Conservation (phyloP, 192 early-diverging fungal species). For the Podila minutissima region DNA sequence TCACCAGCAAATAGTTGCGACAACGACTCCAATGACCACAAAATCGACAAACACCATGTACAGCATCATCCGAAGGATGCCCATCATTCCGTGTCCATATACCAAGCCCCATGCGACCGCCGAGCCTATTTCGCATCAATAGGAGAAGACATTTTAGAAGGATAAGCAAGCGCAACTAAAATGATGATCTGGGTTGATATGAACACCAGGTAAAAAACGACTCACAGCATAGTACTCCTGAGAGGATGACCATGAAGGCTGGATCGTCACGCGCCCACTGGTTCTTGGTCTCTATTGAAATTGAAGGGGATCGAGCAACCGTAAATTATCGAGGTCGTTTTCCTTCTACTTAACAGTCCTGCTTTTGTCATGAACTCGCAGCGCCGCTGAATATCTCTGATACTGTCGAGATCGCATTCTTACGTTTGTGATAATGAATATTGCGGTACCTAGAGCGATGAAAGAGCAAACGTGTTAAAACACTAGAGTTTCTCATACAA, state of each 20-base stretch:
- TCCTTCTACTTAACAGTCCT: background rate
- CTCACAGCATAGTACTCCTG: constrained; percentile 71
- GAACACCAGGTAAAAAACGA: background rate
- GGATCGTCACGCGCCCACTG: constrained; percentile 99
- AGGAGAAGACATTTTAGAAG: background rate
- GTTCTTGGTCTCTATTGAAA: constrained; percentile 90
- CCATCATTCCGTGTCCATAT: constrained; percentile 72
- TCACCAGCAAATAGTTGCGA: constrained; percentile 82
- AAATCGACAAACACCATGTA: constrained; percentile 90
- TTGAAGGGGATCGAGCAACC: constrained; percentile 4
- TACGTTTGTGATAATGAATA: constrained; percentile 97
- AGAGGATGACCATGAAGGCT: constrained; percentile 86
- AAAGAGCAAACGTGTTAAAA: background rate
- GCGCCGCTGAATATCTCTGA: too few relatives aligned
- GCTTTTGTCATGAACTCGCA: too few relatives aligned
- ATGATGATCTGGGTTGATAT: background rate
- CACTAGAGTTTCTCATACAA: background rate
- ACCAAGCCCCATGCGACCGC: constrained; percentile 86
- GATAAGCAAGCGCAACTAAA: background rate
- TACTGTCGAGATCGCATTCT: background rate
- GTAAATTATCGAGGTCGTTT: constrained; percentile 12
- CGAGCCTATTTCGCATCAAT: constrained; percentile 61
- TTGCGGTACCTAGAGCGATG: constrained; percentile 79
- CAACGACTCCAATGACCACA: constrained; percentile 72
- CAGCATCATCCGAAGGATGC: constrained; percentile 76